Evolutionary conservation across 257 asterid genomes (phyloP), one percentile per base, ranked within the genome.

Genomic region (Solanum megistacrolobum): DNA sequence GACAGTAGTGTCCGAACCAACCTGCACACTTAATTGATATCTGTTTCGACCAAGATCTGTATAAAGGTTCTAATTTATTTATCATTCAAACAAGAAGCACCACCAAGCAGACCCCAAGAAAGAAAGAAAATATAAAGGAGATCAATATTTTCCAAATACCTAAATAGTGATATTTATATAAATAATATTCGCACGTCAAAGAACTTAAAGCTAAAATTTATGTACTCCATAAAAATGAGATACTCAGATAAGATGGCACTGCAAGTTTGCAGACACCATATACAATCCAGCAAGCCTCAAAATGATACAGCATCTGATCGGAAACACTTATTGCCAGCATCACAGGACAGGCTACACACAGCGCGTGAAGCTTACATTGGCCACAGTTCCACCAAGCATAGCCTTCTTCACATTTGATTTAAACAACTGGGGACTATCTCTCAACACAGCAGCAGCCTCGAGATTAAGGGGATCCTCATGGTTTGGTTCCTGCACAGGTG

Each of bases 341-440:
- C 60, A 76, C 60, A 27, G 83, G 35, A 76, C 32, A n/a, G 69
- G 86, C 89, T 90, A 90, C 23, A 87, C 38, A 88, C 93, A 92
- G 27, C 88, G 85, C 25, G 92, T 16, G 88, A 89, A 93, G 87
- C 32, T 66, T 89, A 88, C 85, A 20, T 89, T 81, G 62, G 89
- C 93, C 87, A 92, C 92, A 46, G 82, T 73, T 25, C 94, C 94
- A 83, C 94, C 96, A 32, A 55, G n/a, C 91, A 93, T 90, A 6
- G 96, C 93, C 91, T 83, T 91, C 84, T 82, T 88, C 89, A 92
- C 96, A 52, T 93, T 91, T 25, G 91, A 81, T 76, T 88, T 88
- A 86, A 93, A 92, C 85, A 83, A 39, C 87, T 43, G 86, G 1
- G 94, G 94, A 83, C 84, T 87, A 18, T 92, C 91, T 87, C 92